These are phyloP conservation scores for Peribolospora kevripleyi DNA, from an alignment of 768 basidiomycete genomes.

Conservation along the genomic window DNA sequence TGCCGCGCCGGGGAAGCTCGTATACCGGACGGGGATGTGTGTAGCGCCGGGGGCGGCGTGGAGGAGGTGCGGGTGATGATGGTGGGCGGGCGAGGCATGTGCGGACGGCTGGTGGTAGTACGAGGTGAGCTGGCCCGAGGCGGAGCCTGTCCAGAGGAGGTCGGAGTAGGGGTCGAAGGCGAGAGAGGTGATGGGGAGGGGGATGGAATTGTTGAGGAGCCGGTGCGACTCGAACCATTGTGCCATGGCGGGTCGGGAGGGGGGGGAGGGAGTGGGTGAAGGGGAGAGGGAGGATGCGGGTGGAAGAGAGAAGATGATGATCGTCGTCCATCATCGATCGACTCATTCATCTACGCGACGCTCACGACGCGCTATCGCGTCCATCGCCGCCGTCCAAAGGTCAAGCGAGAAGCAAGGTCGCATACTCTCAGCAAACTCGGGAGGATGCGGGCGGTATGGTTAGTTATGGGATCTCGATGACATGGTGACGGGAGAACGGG, in stretches of 20 bases:
- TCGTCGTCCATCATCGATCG: constrained; percentile 1
- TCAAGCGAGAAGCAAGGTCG: neutral
- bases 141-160: constrained; percentile 56
- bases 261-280: neutral
- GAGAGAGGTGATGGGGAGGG: constrained; percentile 38
- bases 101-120: constrained; percentile 15
- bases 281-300: constrained; percentile 3
- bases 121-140: constrained; percentile 38
- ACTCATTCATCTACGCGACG: neutral
- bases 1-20: constrained; percentile 12
- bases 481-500: too few relatives aligned
- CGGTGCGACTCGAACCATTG: too few relatives aligned
- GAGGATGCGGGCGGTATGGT: neutral
- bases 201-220: neutral
- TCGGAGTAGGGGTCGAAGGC: constrained; percentile 81
- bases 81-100: constrained; percentile 16
- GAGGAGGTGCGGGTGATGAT: constrained; percentile 16
- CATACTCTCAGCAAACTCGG: neutral
- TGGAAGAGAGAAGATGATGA: constrained; percentile 7
- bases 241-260: too few relatives aligned
- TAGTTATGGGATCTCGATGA: neutral
- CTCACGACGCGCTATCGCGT: neutral
- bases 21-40: constrained; percentile 11
- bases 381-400: neutral
- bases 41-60: constrained; percentile 1